Evolutionary conservation across 2,329 filamentous ascomycete genomes (phyloP), one percentile per base, ranked within the genome.

Genomic region (Cladosporium velox): DNA sequence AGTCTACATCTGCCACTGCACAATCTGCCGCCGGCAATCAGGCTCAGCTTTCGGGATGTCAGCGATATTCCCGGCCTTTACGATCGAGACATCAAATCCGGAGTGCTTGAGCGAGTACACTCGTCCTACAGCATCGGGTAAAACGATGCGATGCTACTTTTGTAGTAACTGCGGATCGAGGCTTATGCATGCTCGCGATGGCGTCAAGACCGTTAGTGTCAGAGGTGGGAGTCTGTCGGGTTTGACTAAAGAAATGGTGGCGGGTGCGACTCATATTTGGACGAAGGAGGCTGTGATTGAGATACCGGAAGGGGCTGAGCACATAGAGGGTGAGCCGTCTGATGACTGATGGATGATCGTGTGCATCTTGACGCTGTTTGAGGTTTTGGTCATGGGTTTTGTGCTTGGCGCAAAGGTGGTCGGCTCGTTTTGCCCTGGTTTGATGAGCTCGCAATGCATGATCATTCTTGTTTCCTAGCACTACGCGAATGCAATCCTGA

Each of bases 1-100:
- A 38, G 55, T 67, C 49, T 67, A 67, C 52, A 61, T 62, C 52
- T 67, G 66, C 59, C 66, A 67, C 64, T 68, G 67, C 61, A 68
- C 67, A 15, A 32, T 65, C 10, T 68, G 67, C 55, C 65, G 65
- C 14, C 54, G 49, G 21, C 67, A 68, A 49, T 68, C 67, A 3
- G 55, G 59, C 26, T 67, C 67, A 12, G 64, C 65, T 6, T 68
- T 66, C 30, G 67, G 67, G 49, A 66, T 66, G 34, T 64, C 64
- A 24, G 66, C 66, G 3, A 55, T 66, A 21, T 68, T 68, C 24
- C 66, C 66, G 2, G 21, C 51, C 2, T 64, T 61, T 35, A 28
- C 51, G 8, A 64, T 68, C 52, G 11, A 52, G 7, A 34, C 65
- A 15, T 38, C 59, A 5, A 47, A 55, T 15, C 14, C 30, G 1